Base-by-base conservation (phyloP, 768 basidiomycete species). In the Calocybe gangraenosa region DNA sequence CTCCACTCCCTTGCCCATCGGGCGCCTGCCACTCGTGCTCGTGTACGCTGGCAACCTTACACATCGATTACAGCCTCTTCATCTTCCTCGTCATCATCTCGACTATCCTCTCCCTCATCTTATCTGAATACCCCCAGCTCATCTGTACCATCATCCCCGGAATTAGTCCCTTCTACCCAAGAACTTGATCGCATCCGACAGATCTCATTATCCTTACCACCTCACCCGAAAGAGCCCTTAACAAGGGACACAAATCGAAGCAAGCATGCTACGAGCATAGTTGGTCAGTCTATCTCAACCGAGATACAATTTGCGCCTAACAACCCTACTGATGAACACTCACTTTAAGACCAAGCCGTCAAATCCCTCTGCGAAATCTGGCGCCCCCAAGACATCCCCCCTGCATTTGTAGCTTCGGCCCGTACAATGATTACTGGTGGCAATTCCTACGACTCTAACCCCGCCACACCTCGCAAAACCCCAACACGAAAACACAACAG, bases 11-110 rank as follows among this genome's bases (percentile, higher is more conserved):
- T 87, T 45, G 76, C 86, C 69, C 84, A 86, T 61, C 69, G 86
- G 71, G 84, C 82, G 31, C 79, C 81, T 50, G 75, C 79, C 1
- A 70, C 84, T 47, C 80, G 86, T 54, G 68, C 82, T 40, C 70
- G 84, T 62, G 70, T 81, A 55, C 82, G 88, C 56, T 90, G 87
- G 87, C 88, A 89, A 67, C 87, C 87, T 54, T 91, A 89, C 64
- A 66, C 70, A 52, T 60, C 79, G 42, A 62, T 73, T 43, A 59
- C 65, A 43, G 65, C 65, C 36, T 57, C 74, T 35, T 65, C 71
- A 19, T 63, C 61, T 36, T 66, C 69, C 19, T 55, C 61, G 40
- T 62, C 62, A 40, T 60, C 62, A 41, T 60, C 72, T 48, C 63
- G 63, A 48, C 74, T 77, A 35, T 69, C 73, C 38, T 53, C 63